These are phyloP conservation scores for Aspergillus sp. DNA, from an alignment of 2,329 filamentous ascomycete species.

Conservation along the genomic window DNA sequence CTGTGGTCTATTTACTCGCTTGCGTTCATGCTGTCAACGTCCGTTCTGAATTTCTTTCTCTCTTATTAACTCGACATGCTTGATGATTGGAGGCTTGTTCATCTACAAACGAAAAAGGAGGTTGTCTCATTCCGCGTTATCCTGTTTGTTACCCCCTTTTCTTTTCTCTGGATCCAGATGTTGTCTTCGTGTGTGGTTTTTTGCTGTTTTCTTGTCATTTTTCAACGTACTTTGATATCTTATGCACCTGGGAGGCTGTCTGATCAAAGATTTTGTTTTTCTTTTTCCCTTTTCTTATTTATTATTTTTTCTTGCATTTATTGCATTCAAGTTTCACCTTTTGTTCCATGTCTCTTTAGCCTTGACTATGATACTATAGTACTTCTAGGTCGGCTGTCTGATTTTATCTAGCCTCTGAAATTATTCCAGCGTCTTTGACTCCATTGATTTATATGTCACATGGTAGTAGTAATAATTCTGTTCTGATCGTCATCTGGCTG, in stretches of 20 bases:
- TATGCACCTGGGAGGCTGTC: slow-evolving; percentile 30
- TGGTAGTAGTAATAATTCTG: no score
- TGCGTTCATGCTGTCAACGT: background rate
- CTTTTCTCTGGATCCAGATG: background rate
- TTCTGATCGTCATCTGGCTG: no score
- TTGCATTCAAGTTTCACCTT: no score
- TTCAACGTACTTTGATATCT: slow-evolving; percentile 7
- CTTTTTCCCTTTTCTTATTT: no score
- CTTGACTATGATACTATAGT: no score
- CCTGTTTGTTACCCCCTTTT: background rate
- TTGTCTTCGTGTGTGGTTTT: slow-evolving; percentile 1
- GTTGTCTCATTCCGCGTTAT: slow-evolving; percentile 6
- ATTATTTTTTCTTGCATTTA: background rate
- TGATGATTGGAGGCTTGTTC: background rate
- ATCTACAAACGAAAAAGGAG: slow-evolving; percentile 4
- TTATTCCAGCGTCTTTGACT: no score
- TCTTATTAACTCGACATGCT: no score
- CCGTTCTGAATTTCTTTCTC: background rate
- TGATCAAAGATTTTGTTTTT: slow-evolving; percentile 21
- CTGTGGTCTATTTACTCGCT: slow-evolving; percentile 11
- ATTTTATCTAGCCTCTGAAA: no score
- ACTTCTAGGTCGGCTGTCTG: no score
- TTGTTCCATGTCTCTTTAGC: no score
- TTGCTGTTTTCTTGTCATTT: slow-evolving; percentile 5
- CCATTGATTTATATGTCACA: no score